Evolutionary conservation across 2,329 filamentous ascomycete species (phyloP).

Genomic region (Fusarium heterosporum): DNA sequence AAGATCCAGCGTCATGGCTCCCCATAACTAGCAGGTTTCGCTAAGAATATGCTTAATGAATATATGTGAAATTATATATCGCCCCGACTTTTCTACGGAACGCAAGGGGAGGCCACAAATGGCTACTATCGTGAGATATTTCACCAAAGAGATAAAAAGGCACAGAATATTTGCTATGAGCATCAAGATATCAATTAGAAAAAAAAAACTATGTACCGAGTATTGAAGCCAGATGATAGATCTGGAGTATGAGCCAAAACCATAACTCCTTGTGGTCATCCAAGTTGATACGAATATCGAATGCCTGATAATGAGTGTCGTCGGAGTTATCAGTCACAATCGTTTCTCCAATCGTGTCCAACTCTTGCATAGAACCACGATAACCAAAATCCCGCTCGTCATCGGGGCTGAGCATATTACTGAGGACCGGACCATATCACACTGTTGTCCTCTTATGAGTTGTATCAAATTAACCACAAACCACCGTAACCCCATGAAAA

Average conservation of each 20-base stretch:
- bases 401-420: slow-evolving; percentile 35
- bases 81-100: too few relatives aligned
- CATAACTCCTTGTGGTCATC: slow-evolving; percentile 18
- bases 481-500: slow-evolving; percentile 32
- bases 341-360: slow-evolving; percentile 12
- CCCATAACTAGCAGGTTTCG: too few relatives aligned
- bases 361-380: slow-evolving; percentile 15
- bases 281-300: slow-evolving; percentile 4
- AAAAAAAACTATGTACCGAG: slow-evolving; percentile 38
- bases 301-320: slow-evolving; percentile 14
- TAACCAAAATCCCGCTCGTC: slow-evolving; percentile 16
- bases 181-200: slow-evolving; percentile 39
- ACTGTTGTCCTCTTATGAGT: slow-evolving; percentile 23
- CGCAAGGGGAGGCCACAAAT: too few relatives aligned
- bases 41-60: too few relatives aligned
- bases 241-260: slow-evolving; percentile 22
- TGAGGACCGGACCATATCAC: slow-evolving; percentile 30
- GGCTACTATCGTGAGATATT: too few relatives aligned
- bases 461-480: slow-evolving; percentile 37
- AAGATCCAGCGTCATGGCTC: too few relatives aligned
- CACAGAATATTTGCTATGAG: background rate
- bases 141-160: too few relatives aligned
- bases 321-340: background rate
- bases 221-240: slow-evolving; percentile 19
- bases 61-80: too few relatives aligned